Evolutionary conservation across 1,284 basidiomycete species (phyloP).

Genomic region (Tremellales sp.): DNA sequence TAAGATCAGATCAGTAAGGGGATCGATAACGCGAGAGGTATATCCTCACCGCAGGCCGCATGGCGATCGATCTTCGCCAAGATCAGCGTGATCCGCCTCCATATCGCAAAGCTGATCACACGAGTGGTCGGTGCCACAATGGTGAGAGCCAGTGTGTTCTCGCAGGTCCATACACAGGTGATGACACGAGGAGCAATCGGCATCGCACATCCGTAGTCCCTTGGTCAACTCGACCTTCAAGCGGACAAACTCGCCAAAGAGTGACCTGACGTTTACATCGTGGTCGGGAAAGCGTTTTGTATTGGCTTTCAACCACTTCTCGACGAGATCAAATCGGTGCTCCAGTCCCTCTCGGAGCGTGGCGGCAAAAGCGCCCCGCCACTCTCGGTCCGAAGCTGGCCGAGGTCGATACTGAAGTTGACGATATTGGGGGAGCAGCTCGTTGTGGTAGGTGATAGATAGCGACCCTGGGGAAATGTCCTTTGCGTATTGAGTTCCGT

Average conservation of each 20-base stretch:
- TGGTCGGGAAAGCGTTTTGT: conserved; percentile 6
- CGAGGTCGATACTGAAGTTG: too few relatives aligned
- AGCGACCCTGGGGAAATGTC: too few relatives aligned
- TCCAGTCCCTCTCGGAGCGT: neutral
- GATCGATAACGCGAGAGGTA: neutral
- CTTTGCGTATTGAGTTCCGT: too few relatives aligned
- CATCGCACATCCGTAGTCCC: conserved; percentile 8
- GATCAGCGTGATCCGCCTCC: conserved; percentile 8
- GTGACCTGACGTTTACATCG: conserved; percentile 7
- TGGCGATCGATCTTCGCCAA: neutral
- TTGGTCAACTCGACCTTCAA: conserved; percentile 3
- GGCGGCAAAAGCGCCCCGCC: too few relatives aligned
- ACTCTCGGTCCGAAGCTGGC: too few relatives aligned
- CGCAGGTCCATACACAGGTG: conserved; percentile 8
- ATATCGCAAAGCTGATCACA: conserved; percentile 13
- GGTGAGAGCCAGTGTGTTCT: conserved; percentile 8
- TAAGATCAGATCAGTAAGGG: neutral
- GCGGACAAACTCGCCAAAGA: conserved; percentile 6
- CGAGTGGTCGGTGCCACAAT: conserved; percentile 16
- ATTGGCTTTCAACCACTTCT: conserved; percentile 12
- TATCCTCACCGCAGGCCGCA: conserved; percentile 54
- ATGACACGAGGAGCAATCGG: conserved; percentile 7
- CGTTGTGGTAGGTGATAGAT: too few relatives aligned
- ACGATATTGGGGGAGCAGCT: too few relatives aligned
- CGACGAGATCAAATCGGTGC: neutral